A percentile compares a stretch with the other conserved stretches of the same genome.
phyloP scores from a whole-genome alignment of 768 basidiomycete genomes.

The Pulveroboletus sp. region DNA sequence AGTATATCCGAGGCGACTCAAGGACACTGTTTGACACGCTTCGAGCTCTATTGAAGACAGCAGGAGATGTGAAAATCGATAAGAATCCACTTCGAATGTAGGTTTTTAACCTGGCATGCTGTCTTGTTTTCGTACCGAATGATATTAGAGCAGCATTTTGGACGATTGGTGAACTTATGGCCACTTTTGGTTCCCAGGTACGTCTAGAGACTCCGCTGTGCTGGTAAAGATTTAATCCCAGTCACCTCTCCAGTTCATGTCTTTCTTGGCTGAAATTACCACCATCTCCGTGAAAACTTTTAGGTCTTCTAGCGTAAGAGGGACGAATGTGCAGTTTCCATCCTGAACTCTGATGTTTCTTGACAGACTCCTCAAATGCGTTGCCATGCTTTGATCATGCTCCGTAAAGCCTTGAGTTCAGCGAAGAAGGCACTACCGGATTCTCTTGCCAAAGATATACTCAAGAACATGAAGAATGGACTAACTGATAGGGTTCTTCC shows the following conservation, averaged over 20 bases:
- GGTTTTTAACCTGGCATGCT: slow-evolving; percentile 21
- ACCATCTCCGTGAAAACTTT: slow-evolving; percentile 60
- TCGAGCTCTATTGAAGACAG: slow-evolving; percentile 69
- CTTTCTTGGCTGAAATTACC: slow-evolving; percentile 84
- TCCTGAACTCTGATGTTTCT: slow-evolving; percentile 4
- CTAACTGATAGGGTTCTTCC: slow-evolving; percentile 80
- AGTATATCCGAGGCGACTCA: slow-evolving; percentile 80
- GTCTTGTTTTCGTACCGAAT: slow-evolving; percentile 2
- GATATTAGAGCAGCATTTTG: slow-evolving; percentile 70
- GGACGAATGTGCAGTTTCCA: neutral
- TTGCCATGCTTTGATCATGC: slow-evolving; percentile 69
- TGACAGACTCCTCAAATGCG: slow-evolving; percentile 73
- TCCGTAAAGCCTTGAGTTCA: slow-evolving; percentile 73
- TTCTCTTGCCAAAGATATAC: slow-evolving; percentile 66
- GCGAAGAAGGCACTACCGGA: slow-evolving; percentile 86
- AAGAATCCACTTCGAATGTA: slow-evolving; percentile 66
- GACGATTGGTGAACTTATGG: slow-evolving; percentile 88
- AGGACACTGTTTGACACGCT: slow-evolving; percentile 84
- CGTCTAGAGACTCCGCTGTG: slow-evolving; percentile 19
- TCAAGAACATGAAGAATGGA: slow-evolving; percentile 74
- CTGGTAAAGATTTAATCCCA: neutral
- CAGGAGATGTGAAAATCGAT: slow-evolving; percentile 67
- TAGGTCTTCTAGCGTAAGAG: slow-evolving; percentile 67
- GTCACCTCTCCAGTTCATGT: slow-evolving; percentile 72
- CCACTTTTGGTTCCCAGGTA: slow-evolving; percentile 76